Percentiles rank a stretch among this genome's conserved stretches.
Conservation (phyloP, 371 early-diverging fungal genomes). For the Mortierella sp. region DNA sequence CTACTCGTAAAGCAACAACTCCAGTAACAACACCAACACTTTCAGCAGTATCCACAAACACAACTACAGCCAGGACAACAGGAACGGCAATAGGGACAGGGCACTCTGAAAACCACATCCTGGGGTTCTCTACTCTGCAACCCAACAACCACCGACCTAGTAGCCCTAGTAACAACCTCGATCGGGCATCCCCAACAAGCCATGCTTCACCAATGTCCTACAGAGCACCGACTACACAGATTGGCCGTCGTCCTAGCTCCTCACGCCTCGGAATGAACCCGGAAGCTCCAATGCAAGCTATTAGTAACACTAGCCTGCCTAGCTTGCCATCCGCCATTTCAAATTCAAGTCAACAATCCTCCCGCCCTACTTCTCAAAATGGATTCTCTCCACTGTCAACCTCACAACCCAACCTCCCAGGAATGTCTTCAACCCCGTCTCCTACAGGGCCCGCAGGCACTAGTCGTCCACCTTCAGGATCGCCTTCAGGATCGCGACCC, state of each 20-base stretch:
- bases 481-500: conserved; percentile 41
- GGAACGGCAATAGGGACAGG: background rate
- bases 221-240: conserved; percentile 24
- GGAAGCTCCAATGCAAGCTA: conserved; percentile 2
- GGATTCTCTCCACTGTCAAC: conserved; percentile 43
- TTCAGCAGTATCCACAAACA: conserved; percentile 3
- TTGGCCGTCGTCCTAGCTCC: conserved; percentile 35
- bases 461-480: conserved; percentile 26
- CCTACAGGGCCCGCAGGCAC: conserved; percentile 27
- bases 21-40: background rate
- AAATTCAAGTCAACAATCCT: conserved; percentile 16
- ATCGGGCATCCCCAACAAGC: conserved; percentile 37
- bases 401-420: conserved; percentile 26
- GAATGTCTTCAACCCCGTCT: conserved; percentile 37
- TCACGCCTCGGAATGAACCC: conserved; percentile 31
- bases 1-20: conserved; percentile 16
- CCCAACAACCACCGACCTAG: conserved; percentile 12
- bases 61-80: conserved; percentile 14
- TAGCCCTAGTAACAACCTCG: conserved; percentile 16
- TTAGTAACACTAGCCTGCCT: background rate
- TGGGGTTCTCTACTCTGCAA: background rate
- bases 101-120: background rate
- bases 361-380: conserved; percentile 37
- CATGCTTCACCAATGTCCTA: conserved; percentile 25
- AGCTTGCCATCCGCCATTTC: background rate